Base-by-base conservation (phyloP, 495 filamentous ascomycete species). In the Letharia columbiana region DNA sequence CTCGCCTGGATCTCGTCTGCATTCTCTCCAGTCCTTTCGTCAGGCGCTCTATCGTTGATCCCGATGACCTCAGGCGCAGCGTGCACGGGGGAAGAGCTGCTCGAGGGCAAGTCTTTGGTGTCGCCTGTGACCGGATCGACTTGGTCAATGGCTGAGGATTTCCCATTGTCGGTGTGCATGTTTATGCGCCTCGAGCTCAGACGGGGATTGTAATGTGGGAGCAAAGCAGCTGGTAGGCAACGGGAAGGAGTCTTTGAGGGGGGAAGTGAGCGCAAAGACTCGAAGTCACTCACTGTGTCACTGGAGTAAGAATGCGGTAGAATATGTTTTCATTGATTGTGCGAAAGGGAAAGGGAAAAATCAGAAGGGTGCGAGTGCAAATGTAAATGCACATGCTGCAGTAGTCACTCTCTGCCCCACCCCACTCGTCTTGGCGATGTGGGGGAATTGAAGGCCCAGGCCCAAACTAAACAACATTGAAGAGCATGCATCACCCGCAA, bases 191-290 rank as follows among this genome's bases (percentile, higher is more conserved):
- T 45, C 20, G 50, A 37, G 18, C 40, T 39, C 8, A 31, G 41
- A 64, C 15, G 37, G 41, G n/a, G 20, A 17, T 61, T 57, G 7
- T n/a, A 20, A 10, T 28, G 31, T 2, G n/a, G 5, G 18, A 41
- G 42, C 4, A 37, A 45, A 44, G 35, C 41, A 41, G 39, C 12
- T 18, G 17, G 28, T 13, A 23, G 54, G 54, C 42, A 56, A 18
- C 44, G 41, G 20, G 66, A 57, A 44, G 72, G 78, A 79, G 81
- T 79, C 75, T 83, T 82, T 82, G 54, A 65, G 58, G 64, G 18
- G 71, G 71, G 62, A 52, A 71, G 77, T 81, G 81, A 82, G 79
- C 81, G 81, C 81, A 83, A 83, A 83, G 81, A 81, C 78, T 77
- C 78, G 75, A 83, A 83, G 81, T 83, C 81, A 80, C 80, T 80